phyloP scores from a whole-genome alignment of 2,329 filamentous ascomycete genomes.

The Eutypa lata region DNA sequence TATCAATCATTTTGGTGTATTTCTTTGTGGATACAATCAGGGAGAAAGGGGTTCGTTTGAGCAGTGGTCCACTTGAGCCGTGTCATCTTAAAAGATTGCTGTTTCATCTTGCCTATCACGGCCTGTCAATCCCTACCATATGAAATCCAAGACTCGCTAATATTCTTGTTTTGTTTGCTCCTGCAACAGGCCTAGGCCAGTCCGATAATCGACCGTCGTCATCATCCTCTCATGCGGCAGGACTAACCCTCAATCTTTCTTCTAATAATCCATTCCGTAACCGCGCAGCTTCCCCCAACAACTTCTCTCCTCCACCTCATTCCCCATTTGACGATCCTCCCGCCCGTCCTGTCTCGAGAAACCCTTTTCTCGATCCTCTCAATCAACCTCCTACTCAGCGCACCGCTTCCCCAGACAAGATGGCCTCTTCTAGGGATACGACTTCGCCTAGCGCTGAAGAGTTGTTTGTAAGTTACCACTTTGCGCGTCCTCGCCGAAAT shows the following conservation, averaged over 20 bases:
- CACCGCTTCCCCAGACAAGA: slow-evolving; percentile 43
- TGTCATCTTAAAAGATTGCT: slow-evolving; percentile 44
- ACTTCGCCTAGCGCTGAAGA: slow-evolving; percentile 61
- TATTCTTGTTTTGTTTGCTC: slow-evolving; percentile 21
- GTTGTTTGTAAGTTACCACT: slow-evolving; percentile 65
- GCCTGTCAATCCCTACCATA: slow-evolving; percentile 3
- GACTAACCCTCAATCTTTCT: slow-evolving; percentile 64
- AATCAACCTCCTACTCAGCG: slow-evolving; percentile 26
- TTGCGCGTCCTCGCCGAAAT: not conserved
- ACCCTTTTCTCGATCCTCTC: slow-evolving; percentile 67
- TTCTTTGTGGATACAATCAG: not conserved
- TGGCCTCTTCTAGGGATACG: slow-evolving; percentile 47
- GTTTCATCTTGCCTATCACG: slow-evolving; percentile 44
- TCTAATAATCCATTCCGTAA: slow-evolving; percentile 84
- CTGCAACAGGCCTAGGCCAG: slow-evolving; percentile 34
- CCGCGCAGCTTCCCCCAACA: slow-evolving; percentile 59
- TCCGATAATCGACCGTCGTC: slow-evolving; percentile 26
- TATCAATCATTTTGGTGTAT: not conserved
- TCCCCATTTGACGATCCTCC: slow-evolving; percentile 61
- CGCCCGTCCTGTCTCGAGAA: slow-evolving; percentile 64
- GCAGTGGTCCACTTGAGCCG: slow-evolving; percentile 37
- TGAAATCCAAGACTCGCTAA: slow-evolving; percentile 16
- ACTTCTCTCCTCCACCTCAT: slow-evolving; percentile 38
- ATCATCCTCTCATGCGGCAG: slow-evolving; percentile 37
- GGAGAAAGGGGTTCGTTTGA: slow-evolving; percentile 1